Conservation (phyloP, 2,329 filamentous ascomycete species). For the Colletotrichum caudatum region DNA sequence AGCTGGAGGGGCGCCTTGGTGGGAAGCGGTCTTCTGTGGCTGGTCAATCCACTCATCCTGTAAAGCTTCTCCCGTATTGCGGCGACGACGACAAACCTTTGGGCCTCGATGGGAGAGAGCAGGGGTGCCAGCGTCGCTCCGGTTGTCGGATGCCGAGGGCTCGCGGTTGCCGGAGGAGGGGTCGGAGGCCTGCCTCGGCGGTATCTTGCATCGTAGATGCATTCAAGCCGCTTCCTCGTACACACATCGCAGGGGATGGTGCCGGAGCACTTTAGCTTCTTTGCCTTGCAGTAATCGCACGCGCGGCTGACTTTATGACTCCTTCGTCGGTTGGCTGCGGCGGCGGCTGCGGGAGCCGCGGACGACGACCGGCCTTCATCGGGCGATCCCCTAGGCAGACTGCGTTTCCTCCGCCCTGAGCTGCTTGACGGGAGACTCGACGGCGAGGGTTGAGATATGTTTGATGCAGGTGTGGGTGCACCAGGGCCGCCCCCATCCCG, state of each 20-base stretch:
- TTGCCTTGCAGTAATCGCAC: conserved; percentile 54
- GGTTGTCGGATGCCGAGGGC: neutral
- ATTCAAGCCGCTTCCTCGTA: conserved; percentile 46
- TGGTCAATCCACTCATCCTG: neutral
- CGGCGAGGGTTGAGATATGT: conserved; percentile 16
- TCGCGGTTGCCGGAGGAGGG: conserved; percentile 44
- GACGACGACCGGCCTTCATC: conserved; percentile 8
- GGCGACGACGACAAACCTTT: conserved; percentile 4
- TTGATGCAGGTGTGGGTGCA: conserved; percentile 24
- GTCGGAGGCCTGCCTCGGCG: conserved; percentile 53
- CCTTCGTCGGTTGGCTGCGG: conserved; percentile 26
- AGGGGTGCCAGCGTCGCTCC: conserved; percentile 1
- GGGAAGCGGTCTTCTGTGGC: conserved; percentile 13
- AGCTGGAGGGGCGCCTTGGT: neutral
- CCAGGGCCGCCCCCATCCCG: conserved; percentile 4
- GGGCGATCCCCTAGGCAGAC: conserved; percentile 8
- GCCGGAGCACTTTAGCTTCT: conserved; percentile 54
- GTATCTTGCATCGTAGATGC: conserved; percentile 53
- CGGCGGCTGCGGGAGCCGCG: neutral
- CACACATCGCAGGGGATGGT: conserved; percentile 52
- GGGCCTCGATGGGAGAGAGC: neutral
- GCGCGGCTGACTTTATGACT: conserved; percentile 52
- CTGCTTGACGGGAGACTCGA: neutral
- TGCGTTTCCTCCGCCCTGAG: conserved; percentile 20
- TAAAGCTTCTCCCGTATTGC: neutral